Evolutionary conservation across 106 monocot species (phyloP).

Genomic region (Xerophyta viscosa): DNA sequence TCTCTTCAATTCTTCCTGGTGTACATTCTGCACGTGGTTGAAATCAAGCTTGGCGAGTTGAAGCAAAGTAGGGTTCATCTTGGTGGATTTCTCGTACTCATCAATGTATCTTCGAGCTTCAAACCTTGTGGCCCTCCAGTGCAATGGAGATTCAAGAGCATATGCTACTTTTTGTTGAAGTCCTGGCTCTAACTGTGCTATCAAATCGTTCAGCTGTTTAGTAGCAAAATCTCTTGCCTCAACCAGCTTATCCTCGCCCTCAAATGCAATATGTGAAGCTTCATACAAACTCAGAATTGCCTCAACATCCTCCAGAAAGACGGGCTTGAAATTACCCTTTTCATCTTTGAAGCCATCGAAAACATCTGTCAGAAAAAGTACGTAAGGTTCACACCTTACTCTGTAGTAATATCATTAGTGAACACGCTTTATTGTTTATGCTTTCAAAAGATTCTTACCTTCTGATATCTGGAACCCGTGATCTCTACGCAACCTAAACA

Average conservation of each 20-base stretch:
- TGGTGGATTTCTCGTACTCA: conserved; percentile 14
- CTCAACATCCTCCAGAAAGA: conserved; percentile 8
- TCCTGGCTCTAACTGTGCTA: not conserved
- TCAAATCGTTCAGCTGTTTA: conserved; percentile 2
- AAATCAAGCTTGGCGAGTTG: conserved; percentile 57
- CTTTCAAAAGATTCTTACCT: not conserved
- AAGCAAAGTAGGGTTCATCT: conserved; percentile 21
- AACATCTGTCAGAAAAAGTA: conserved; percentile 1
- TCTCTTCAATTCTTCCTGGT: conserved; percentile 19
- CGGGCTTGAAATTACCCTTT: conserved; percentile 9
- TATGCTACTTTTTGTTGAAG: conserved; percentile 19
- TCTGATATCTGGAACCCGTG: conserved; percentile 7
- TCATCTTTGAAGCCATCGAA: conserved; percentile 18
- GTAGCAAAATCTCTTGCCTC: conserved; percentile 20
- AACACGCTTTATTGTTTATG: not conserved
- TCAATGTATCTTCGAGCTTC: conserved; percentile 41
- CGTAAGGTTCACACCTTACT: not conserved
- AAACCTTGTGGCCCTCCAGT: conserved; percentile 42
- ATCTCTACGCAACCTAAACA: conserved; percentile 7
- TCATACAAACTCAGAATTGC: conserved; percentile 36
- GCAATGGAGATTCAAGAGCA: conserved; percentile 43
- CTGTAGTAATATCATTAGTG: not conserved
- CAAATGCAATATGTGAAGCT: conserved; percentile 25
- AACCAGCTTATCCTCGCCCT: conserved; percentile 20
- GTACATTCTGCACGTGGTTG: conserved; percentile 16